phyloP scores from a whole-genome alignment of 768 basidiomycete genomes.

The Boletus coccyginus region DNA sequence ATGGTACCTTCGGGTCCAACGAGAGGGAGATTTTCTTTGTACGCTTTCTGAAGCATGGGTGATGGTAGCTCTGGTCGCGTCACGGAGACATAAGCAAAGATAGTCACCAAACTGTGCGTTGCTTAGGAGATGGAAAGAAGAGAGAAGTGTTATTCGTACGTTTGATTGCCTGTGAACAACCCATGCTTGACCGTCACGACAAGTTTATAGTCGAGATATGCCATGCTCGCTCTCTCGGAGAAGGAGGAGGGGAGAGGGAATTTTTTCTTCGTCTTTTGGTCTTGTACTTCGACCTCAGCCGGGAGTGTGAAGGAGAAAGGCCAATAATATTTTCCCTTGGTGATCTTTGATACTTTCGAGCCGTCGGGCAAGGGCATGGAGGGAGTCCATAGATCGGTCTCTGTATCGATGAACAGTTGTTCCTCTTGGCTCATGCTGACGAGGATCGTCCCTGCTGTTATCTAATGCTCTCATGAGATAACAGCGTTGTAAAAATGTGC shows the following conservation, averaged over 20 bases:
- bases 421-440: constrained; percentile 63
- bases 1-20: constrained; percentile 33
- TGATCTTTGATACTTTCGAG: constrained; percentile 32
- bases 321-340: constrained; percentile 46
- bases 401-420: constrained; percentile 42
- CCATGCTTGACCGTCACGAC: constrained; percentile 49
- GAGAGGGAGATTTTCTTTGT: constrained; percentile 30
- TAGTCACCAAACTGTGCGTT: constrained; percentile 29
- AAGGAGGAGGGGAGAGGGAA: constrained; percentile 53
- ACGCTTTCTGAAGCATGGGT: constrained; percentile 35
- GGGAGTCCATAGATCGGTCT: constrained; percentile 43
- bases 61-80: constrained; percentile 36
- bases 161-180: constrained; percentile 47
- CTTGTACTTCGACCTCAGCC: constrained; percentile 36
- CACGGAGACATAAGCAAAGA: constrained; percentile 34
- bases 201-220: constrained; percentile 56
- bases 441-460: constrained; percentile 46
- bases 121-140: neutral
- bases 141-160: constrained; percentile 30
- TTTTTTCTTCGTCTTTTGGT: constrained; percentile 34
- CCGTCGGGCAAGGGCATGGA: constrained; percentile 22
- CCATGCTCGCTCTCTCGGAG: constrained; percentile 52
- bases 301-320: constrained; percentile 50
- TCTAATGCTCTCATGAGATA: constrained; percentile 17
- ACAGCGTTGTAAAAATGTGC: neutral